Evolutionary conservation across 805 yeast genomes (phyloP), one percentile per base, ranked within the genome.

Genomic region (Candida nitratophila): DNA sequence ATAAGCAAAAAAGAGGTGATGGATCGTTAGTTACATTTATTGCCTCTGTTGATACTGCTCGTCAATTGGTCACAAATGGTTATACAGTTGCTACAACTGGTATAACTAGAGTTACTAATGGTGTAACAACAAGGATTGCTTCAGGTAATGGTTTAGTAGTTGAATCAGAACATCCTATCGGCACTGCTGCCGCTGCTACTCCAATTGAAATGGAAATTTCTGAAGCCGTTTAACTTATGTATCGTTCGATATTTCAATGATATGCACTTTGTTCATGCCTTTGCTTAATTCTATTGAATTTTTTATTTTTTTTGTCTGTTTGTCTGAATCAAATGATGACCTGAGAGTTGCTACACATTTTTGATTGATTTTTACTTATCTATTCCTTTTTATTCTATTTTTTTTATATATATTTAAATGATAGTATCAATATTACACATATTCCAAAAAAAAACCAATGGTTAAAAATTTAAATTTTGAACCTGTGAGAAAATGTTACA

Each of bases 1-100:
- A 72, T 37, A 57, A 68, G 50, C 60, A 62, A 22, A 64, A 68
- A 48, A 67, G 74, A 44, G 65, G 67, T 12, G 65, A 65, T 19
- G 59, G 61, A 19, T 45, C 55, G 43, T 46, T 62, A 36, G 54
- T 63, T n/a, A 49, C 54, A 41, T 41, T 62, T 43, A 59, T 63
- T 37, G 65, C 69, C 6, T 47, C 64, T 1, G 21, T 64, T 43
- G 66, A 61, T 44, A 61, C 66, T 4, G 56, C 53, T 19, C 50
- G 62, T 42, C 56, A 51, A 31, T 35, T 48, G n/a, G 24, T 16
- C 9, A 20, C 16, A 3, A 17, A 37, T 37, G 31, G 31, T 6
- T 34, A 34, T 34, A 3, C 24, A 3, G 3, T 34, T 10, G 37
- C 24, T 26, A 22, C 44, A 3, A 24, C 39, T 52, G 24, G 42